Evolutionary conservation across 495 filamentous ascomycete species (phyloP), one percentile per base, ranked within the genome.

Genomic region (Talaromyces proteolyticus): DNA sequence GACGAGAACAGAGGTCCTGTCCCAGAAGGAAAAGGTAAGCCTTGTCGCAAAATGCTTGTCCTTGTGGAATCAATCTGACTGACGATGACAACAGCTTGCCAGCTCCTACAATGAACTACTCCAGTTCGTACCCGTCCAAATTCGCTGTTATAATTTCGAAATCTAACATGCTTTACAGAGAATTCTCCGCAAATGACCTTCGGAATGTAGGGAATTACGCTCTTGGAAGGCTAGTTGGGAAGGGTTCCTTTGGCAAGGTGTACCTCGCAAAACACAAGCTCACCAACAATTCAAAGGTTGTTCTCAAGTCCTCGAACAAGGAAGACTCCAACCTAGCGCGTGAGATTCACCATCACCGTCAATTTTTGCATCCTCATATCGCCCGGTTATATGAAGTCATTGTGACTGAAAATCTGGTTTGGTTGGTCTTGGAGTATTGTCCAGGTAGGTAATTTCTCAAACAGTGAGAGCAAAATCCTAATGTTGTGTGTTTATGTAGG

Each of bases 211-310:
- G 93, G 44, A 98, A 97, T 68, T 98, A 98, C 68, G 83, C 86
- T 25, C 73, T 97, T 16, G 93, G 92, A 26, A 82, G 84, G 46
- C 74, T 98, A 43, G 96, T 98, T 61, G 93, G 93, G 45, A 97
- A 97, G 63, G 93, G 93, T 29, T 95, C 89, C 42, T 98, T 97
- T 70, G 93, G 93, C 56, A 97, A 96, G 72, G 93, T 97, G 50
- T 98, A 97, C 64, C 79, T 98, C 54, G 93, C 94, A 49, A 84
- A 86, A 20, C 93, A 98, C 68, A 96, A 96, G 65, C 89, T 98
- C 66, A 97, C 89, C 56, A 96, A 96, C 83, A 91, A 90, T 60
- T 96, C 91, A 49, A 97, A 97, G 82, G 91, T 97, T 54, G 92
- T 97, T 14, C 89, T 97, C 63, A 97, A 97, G 68, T 96, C 92